Base-by-base conservation (phyloP, 2,329 filamentous ascomycete genomes). In the Cladophialophora carrionii region DNA sequence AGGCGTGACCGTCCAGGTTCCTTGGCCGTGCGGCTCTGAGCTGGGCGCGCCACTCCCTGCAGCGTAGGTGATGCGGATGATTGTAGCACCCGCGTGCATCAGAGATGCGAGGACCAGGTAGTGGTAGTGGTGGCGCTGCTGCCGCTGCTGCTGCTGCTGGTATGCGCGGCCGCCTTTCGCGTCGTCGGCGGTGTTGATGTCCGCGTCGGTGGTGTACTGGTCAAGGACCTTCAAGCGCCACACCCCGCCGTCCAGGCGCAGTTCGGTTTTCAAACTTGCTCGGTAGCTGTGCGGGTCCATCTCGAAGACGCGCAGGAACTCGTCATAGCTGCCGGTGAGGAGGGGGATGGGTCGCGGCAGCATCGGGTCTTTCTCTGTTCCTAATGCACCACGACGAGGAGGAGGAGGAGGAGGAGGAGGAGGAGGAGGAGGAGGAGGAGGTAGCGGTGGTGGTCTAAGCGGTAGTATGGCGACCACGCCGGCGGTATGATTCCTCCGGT, bases 261-360 rank as follows among this genome's bases (percentile, higher is more conserved):
- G 71, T 65, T 92, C 87, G 0, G 86, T 83, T 17, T 79, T 76
- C 10, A 72, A 3, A 76, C 73, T 62, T 5, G 72, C 71, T 29
- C 63, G 65, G 55, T 62, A 48, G 24, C 62, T 64, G 4, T 70
- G 74, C 26, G 72, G 71, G 66, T 76, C 74, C 57, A 78, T 77
- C 59, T 70, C 24, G 80, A 82, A 81, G 1, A 96, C 81, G 12
- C 94, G 86, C 20, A 98, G 80, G 66, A 84, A 82, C 72, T 98
- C 93, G 72, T 98, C 95, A 73, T 98, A 99, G 74, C 91, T 96
- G 3, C 95, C 95, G 0, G 93, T 97, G 2, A 96, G 73, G 2
- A 96, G 76, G 4, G 95, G 73, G 8, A 83, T 79, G 8, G 29
- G 12, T 26, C 14, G 52, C 29, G 52, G 52, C 17, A 10, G 29